Base-by-base conservation (phyloP, 176 grass and related monocot genomes). In the Carex pumila region DNA sequence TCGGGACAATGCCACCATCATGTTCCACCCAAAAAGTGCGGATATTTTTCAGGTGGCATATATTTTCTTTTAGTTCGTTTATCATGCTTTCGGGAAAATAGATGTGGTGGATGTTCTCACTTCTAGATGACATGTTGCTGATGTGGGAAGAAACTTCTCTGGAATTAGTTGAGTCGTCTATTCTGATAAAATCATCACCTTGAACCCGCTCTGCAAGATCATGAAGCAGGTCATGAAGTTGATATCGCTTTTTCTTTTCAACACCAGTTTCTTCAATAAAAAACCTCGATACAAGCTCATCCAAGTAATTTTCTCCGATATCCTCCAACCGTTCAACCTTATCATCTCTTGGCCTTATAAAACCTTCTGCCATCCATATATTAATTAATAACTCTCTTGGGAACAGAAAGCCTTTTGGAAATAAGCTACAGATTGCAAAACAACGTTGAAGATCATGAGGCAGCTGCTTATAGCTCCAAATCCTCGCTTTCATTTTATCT, bases 201-300 rank as follows among this genome's bases (percentile, higher is more conserved):
- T 14, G 12, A 13, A 66, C 64, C 9, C 30, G 1, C 64, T 66
- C 64, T 32, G 64, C 64, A 13, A 66, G 64, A 66, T 66, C 64
- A 66, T 66, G 30, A 14, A 66, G 4, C 11, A 66, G 30, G 30
- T 36, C 64, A 34, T 66, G 64, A 66, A 66, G 64, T 34, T 4
- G 4, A 34, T 36, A 34, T 14, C 0, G 0, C 0, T 39, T 0
- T 5, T 66, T 0, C 15, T 7, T 12, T 5, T 0, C 12, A 15
- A 5, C 25, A n/a, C n/a, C n/a, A n/a, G n/a, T 2, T 0, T 66
- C 1, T 66, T 66, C 64, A 0, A 66, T 0, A 6, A 66, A 66
- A 14, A 32, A 66, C 9, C 25, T 32, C 1, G 29, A 5, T 15
- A 66, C 64, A 0, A 66, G 12, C 30, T 66, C 64, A 36, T 66